Evolutionary conservation across 108 stramenopile species (phyloP).

Genomic region (Pseudonitzschia pungens): DNA sequence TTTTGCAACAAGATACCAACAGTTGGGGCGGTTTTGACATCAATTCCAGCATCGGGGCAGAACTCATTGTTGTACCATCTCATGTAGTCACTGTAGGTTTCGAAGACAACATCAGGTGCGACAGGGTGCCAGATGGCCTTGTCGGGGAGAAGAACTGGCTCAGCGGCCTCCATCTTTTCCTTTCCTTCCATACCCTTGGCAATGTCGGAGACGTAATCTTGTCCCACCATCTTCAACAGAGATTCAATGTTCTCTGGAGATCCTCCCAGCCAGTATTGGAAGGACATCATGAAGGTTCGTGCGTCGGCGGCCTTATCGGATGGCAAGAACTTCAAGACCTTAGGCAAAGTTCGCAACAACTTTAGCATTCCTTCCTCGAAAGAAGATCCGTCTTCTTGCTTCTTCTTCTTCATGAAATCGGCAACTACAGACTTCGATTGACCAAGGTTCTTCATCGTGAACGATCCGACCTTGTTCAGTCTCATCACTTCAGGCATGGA

Average conservation of each 20-base stretch:
- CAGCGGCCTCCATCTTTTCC: slow-evolving; percentile 75
- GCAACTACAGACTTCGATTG: slow-evolving; percentile 93
- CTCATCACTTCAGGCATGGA: slow-evolving; percentile 98
- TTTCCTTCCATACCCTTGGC: slow-evolving; percentile 77
- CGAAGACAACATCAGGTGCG: slow-evolving; percentile 90
- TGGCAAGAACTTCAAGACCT: slow-evolving; percentile 96
- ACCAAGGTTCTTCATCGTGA: slow-evolving; percentile 96
- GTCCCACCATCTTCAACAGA: slow-evolving; percentile 90
- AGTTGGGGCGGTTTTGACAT: slow-evolving; percentile 81
- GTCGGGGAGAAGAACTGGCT: slow-evolving; percentile 94
- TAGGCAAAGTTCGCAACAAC: slow-evolving; percentile 93
- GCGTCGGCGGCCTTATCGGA: slow-evolving; percentile 96
- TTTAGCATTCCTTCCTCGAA: slow-evolving; percentile 98
- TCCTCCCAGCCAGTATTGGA: slow-evolving; percentile 98
- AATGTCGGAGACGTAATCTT: slow-evolving; percentile 87
- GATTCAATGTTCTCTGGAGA: slow-evolving; percentile 93
- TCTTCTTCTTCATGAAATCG: slow-evolving; percentile 99
- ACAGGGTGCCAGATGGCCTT: slow-evolving; percentile 98
- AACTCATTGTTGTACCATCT: slow-evolving; percentile 94
- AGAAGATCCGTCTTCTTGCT: slow-evolving; percentile 92
- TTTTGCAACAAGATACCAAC: slow-evolving; percentile 95
- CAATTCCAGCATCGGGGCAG: slow-evolving; percentile 93
- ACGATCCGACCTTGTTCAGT: slow-evolving; percentile 94
- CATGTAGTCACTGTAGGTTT: slow-evolving; percentile 82
- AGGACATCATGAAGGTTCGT: slow-evolving; percentile 97